Evolutionary conservation across 2,329 filamentous ascomycete species (phyloP).

Genomic region (Trichoderma hamatum): DNA sequence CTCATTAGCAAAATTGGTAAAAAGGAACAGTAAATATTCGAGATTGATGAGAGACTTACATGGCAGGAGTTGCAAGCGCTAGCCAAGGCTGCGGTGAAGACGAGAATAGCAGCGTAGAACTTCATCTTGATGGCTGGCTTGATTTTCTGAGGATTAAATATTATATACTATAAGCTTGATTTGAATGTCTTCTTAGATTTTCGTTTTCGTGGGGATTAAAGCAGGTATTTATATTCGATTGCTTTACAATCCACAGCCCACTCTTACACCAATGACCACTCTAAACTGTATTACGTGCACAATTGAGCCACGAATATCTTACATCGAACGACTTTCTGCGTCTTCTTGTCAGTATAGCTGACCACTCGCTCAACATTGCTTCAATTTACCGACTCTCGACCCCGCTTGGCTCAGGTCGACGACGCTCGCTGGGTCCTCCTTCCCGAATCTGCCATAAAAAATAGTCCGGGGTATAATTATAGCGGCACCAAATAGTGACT

Average conservation of each 20-base stretch:
- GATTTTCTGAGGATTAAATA: neutral
- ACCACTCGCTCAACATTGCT: neutral
- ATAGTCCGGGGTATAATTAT: neutral
- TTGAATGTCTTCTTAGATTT: neutral
- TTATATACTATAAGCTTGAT: neutral
- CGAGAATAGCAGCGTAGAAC: conserved; percentile 13
- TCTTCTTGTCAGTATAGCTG: neutral
- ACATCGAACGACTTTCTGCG: neutral
- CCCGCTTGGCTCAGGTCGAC: neutral
- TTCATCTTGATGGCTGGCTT: conserved; percentile 6
- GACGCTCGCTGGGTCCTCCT: neutral
- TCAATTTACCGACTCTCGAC: neutral
- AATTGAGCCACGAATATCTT: neutral
- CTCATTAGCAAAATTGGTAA: neutral
- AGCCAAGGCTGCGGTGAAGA: conserved; percentile 10
- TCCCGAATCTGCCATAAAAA: neutral
- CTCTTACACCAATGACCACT: neutral
- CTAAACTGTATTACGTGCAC: neutral
- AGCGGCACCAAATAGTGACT: neutral
- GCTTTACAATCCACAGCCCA: neutral
- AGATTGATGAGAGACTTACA: neutral
- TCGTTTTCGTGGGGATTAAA: neutral
- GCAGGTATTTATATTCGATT: conserved; percentile 2
- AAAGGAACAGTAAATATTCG: neutral
- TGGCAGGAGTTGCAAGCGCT: conserved; percentile 24